Percentiles rank a stretch among this genome's conserved stretches.
phyloP scores from a whole-genome alignment of 495 filamentous ascomycete species.

The Aspergillus homomorphus region DNA sequence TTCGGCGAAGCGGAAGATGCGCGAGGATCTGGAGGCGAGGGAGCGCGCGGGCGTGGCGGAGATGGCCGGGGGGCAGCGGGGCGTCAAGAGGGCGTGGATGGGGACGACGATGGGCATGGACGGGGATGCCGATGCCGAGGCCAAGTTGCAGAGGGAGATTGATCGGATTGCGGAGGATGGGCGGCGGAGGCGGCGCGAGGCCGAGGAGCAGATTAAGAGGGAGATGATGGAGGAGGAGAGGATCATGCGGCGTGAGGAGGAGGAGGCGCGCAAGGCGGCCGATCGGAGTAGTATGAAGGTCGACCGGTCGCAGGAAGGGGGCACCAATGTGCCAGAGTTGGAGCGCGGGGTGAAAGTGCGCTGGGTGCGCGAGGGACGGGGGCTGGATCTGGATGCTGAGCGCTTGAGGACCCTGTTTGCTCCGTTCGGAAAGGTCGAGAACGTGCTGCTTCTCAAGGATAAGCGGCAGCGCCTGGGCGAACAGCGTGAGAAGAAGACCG shows the following conservation, averaged over 20 bases:
- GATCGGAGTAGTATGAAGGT: slow-evolving; percentile 37
- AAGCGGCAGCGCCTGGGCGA: slow-evolving; percentile 51
- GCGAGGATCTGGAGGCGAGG: slow-evolving; percentile 68
- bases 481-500: slow-evolving; percentile 51
- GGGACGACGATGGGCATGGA: slow-evolving; percentile 18
- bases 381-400: slow-evolving; percentile 43
- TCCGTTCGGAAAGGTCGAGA: slow-evolving; percentile 56
- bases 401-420: slow-evolving; percentile 44
- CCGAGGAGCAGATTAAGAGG: slow-evolving; percentile 46
- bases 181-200: slow-evolving; percentile 48
- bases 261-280: slow-evolving; percentile 30
- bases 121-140: slow-evolving; percentile 52
- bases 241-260: slow-evolving; percentile 34
- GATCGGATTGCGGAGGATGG: slow-evolving; percentile 64
- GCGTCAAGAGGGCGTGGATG: slow-evolving; percentile 48
- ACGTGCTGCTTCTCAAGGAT: slow-evolving; percentile 51
- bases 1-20: slow-evolving; percentile 65
- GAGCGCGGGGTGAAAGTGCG: slow-evolving; percentile 60
- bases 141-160: slow-evolving; percentile 57
- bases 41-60: slow-evolving; percentile 46
- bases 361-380: slow-evolving; percentile 50
- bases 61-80: slow-evolving; percentile 26
- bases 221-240: slow-evolving; percentile 51
- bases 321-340: slow-evolving; percentile 49
- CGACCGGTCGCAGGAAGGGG: slow-evolving; percentile 41